Percentiles rank a stretch among this genome's conserved stretches.
phyloP scores from a whole-genome alignment of 2,329 filamentous ascomycete species.

The Ramichloridium luteum region DNA sequence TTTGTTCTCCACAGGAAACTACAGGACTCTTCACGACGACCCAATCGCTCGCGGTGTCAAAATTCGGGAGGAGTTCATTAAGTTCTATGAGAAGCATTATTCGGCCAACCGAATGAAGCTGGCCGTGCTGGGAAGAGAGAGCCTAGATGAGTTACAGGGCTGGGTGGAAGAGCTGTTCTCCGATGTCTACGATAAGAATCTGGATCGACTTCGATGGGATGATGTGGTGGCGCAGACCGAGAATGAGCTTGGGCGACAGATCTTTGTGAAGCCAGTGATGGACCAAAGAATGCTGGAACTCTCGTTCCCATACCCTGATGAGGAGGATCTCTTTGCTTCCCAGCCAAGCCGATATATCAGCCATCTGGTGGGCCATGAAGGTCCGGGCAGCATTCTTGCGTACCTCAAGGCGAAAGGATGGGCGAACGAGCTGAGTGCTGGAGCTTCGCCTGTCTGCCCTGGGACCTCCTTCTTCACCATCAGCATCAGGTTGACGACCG shows the following conservation, averaged over 20 bases:
- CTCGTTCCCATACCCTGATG: conserved; percentile 74
- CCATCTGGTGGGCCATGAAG: conserved; percentile 84
- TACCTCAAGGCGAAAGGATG: conserved; percentile 84
- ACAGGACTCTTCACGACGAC: conserved; percentile 71
- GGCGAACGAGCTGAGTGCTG: conserved; percentile 72
- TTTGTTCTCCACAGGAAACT: conserved; percentile 83
- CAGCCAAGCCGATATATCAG: conserved; percentile 78
- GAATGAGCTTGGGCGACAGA: conserved; percentile 54
- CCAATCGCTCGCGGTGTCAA: conserved; percentile 70
- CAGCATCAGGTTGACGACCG: conserved; percentile 68
- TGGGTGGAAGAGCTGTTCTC: conserved; percentile 82
- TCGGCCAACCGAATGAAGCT: conserved; percentile 92
- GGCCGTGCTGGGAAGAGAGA: conserved; percentile 70
- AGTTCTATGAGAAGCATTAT: conserved; percentile 81
- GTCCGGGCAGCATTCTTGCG: conserved; percentile 80
- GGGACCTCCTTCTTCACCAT: conserved; percentile 72
- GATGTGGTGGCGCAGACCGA: conserved; percentile 46
- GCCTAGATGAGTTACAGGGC: conserved; percentile 65
- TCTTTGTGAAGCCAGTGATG: conserved; percentile 86
- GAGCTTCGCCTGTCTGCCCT: conserved; percentile 62
- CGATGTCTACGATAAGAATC: conserved; percentile 66
- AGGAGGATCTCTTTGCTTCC: conserved; percentile 64
- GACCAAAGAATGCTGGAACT: conserved; percentile 69
- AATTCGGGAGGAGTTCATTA: conserved; percentile 81
- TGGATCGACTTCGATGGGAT: conserved; percentile 58